These are phyloP conservation scores for Madurella fahalii DNA, from an alignment of 2,329 filamentous ascomycete species.

Conservation along the genomic window DNA sequence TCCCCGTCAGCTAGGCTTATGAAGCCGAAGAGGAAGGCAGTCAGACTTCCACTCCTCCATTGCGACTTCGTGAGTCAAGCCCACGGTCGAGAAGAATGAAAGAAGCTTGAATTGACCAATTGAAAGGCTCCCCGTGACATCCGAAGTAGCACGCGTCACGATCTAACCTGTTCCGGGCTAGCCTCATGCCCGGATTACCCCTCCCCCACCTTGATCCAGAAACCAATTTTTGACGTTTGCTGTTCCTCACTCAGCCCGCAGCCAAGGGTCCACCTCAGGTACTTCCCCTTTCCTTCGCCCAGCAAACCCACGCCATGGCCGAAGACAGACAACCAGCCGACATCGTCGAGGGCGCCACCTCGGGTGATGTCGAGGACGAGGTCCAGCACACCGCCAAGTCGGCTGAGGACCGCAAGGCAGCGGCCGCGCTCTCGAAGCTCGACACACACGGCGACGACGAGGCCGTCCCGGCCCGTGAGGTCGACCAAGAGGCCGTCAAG, in stretches of 20 bases:
- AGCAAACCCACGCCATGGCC: constrained; percentile 46
- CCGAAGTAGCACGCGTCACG: no score
- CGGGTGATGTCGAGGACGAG: constrained; percentile 57
- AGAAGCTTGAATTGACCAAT: constrained; percentile 17
- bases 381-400: constrained; percentile 52
- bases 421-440: constrained; percentile 67
- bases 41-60: constrained; percentile 5
- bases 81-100: constrained; percentile 6
- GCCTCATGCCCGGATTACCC: constrained; percentile 1
- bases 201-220: constrained; percentile 13
- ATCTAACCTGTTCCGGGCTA: background rate
- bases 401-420: constrained; percentile 74
- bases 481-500: constrained; percentile 66
- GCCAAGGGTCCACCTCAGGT: constrained; percentile 1
- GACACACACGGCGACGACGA: constrained; percentile 53
- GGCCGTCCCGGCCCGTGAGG: constrained; percentile 45
- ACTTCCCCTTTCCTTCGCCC: background rate
- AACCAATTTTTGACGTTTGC: constrained; percentile 3
- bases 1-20: constrained; percentile 9
- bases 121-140: background rate
- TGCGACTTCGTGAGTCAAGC: constrained; percentile 16
- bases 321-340: constrained; percentile 55
- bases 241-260: constrained; percentile 8
- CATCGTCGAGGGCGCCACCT: constrained; percentile 57
- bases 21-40: background rate